phyloP scores from a whole-genome alignment of 164 flowering plant species.

The Euptelea pleiosperma region DNA sequence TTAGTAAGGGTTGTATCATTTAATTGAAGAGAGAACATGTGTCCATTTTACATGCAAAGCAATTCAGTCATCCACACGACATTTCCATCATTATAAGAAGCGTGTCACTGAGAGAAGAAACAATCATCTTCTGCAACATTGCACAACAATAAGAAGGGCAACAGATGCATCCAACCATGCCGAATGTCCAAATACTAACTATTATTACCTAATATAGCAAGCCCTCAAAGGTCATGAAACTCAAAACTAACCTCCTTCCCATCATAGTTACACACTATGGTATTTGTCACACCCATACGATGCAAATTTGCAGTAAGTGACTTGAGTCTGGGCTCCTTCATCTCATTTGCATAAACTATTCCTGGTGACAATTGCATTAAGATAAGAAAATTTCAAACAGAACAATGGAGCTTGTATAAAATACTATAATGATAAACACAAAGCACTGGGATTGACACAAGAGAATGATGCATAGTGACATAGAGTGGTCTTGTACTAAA shows the following conservation, averaged over 20 bases:
- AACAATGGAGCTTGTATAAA: not conserved
- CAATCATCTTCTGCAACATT: not conserved
- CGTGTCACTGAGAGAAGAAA: not conserved
- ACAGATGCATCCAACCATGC: too few relatives aligned
- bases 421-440: not conserved
- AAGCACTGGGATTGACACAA: not conserved
- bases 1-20: too few relatives aligned
- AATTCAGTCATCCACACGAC: too few relatives aligned
- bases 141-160: too few relatives aligned
- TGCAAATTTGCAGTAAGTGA: conserved; percentile 86
- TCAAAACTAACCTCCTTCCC: conserved; percentile 77
- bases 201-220: not conserved
- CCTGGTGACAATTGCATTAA: conserved; percentile 33
- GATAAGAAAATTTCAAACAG: not conserved
- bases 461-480: too few relatives aligned
- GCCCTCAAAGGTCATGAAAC: not conserved
- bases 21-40: too few relatives aligned
- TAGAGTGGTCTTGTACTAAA: too few relatives aligned
- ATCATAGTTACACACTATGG: conserved; percentile 84
- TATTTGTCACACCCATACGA: conserved; percentile 96
- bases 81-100: not conserved
- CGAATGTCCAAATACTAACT: too few relatives aligned
- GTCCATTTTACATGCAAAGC: too few relatives aligned
- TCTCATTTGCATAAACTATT: conserved; percentile 88
- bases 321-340: conserved; percentile 79